Percentiles rank a stretch among this genome's conserved stretches.
Conservation (phyloP, 75 land plant genomes). For the Ceratopteris richardii region DNA sequence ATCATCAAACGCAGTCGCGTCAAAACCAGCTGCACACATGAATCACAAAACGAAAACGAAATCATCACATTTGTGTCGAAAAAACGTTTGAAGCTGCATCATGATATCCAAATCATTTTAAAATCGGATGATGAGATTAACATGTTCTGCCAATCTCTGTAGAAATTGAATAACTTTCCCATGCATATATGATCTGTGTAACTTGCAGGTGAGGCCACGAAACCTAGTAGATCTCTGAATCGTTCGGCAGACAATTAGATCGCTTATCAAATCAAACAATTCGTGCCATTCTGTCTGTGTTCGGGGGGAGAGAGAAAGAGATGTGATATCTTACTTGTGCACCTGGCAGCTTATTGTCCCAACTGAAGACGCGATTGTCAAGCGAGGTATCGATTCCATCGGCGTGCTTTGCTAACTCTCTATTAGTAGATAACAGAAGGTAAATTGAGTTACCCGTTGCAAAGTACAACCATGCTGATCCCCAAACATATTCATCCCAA, state of each 20-base stretch:
- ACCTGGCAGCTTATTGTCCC: slow-evolving; percentile 59
- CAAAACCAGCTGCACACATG: slow-evolving; percentile 34
- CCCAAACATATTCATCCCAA: slow-evolving; percentile 97
- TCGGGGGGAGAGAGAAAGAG: not conserved
- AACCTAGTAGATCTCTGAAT: no score
- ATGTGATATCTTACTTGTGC: not conserved
- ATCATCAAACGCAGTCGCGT: slow-evolving; percentile 66
- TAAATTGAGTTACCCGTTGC: slow-evolving; percentile 90
- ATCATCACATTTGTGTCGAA: not conserved
- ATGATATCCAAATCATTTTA: no score
- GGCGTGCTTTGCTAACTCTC: slow-evolving; percentile 20
- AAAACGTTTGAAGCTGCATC: no score
- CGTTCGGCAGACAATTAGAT: no score
- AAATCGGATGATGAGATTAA: not conserved
- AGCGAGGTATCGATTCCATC: not conserved
- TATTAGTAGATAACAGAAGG: slow-evolving; percentile 64
- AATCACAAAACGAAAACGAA: not conserved
- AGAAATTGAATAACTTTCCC: no score
- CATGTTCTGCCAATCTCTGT: not conserved
- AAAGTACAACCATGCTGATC: slow-evolving; percentile 92
- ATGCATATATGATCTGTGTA: no score
- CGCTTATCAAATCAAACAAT: no score
- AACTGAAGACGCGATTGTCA: slow-evolving; percentile 14
- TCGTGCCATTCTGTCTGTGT: no score
- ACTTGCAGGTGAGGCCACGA: no score